Evolutionary conservation across 352 stramenopile genomes (phyloP).

Genomic region (Pythium grandisporangium): DNA sequence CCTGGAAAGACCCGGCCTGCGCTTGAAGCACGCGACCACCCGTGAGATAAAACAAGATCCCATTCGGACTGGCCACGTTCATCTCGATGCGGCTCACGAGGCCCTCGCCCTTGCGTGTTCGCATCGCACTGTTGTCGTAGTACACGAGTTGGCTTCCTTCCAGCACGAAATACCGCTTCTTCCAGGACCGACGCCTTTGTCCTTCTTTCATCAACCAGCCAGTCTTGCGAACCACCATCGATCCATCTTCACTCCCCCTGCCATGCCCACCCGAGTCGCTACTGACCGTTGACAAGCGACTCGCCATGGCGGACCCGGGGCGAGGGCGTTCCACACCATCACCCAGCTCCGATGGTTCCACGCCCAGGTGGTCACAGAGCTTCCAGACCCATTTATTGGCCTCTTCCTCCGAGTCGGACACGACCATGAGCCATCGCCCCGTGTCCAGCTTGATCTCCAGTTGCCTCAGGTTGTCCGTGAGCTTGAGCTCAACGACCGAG

Average conservation of each 20-base stretch:
- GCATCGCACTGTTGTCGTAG: conserved; percentile 19
- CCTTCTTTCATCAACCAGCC: conserved; percentile 80
- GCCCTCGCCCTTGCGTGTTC: conserved; percentile 30
- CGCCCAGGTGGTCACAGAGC: conserved; percentile 45
- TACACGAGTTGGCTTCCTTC: conserved; percentile 20
- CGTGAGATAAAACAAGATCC: conserved; percentile 51
- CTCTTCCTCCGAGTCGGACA: conserved; percentile 38
- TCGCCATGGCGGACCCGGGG: not conserved
- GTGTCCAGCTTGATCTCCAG: conserved; percentile 62
- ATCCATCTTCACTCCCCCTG: too few species aligned
- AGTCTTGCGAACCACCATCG: conserved; percentile 32
- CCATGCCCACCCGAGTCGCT: not conserved
- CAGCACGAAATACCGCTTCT: conserved; percentile 68
- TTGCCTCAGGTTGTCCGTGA: conserved; percentile 30
- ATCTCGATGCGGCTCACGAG: conserved; percentile 35
- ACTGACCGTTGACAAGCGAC: not conserved
- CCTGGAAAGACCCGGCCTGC: conserved; percentile 44
- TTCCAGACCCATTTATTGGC: conserved; percentile 54
- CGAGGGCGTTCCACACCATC: not conserved
- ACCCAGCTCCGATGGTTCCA: conserved; percentile 13
- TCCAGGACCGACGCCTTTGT: conserved; percentile 54
- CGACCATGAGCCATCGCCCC: conserved; percentile 52
- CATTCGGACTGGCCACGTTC: conserved; percentile 47
- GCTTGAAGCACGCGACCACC: conserved; percentile 54
- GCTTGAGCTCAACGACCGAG: conserved; percentile 44